Evolutionary conservation across 345 rosid genomes (phyloP), one percentile per base, ranked within the genome.

Genomic region (Euphorbia lathyris): DNA sequence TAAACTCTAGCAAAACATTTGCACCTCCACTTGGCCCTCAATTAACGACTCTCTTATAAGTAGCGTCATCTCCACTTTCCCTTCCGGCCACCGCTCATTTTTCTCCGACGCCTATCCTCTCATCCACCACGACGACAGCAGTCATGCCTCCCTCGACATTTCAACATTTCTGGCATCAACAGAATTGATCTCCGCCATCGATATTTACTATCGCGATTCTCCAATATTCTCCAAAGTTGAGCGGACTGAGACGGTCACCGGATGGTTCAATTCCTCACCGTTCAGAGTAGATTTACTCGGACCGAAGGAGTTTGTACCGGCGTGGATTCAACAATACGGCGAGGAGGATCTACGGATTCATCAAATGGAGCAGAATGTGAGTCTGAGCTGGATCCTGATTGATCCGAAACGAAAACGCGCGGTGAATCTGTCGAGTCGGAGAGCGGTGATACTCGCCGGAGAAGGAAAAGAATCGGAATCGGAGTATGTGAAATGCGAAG

Each of bases 121-220:
- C 56, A 77, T 90, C n/a, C n/a, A n/a, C 45, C 61, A 36, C 36
- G 32, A 53, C 75, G 38, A 34, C n/a, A 51, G 63, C 27, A 64
- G 45, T 55, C 68, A 52, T 69, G 26, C 5, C 65, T 76, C 42
- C 58, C 50, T 0, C 2, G 42, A 1, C 9, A 59, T 43, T 7
- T n/a, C 11, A 5, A 40, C 26, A 10, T 19, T 26, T 17, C 65
- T 42, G 12, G 38, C 34, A 22, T 11, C 83, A 0, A 16, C 66
- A 9, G 82, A 62, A 10, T 58, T 91, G 2, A 85, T 93, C 74
- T 91, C 93, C 0, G 93, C 94, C 58, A 94, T 93, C 1, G 98
- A 93, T 82, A 25, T 93, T 20, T 84, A 72, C 63, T 88, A 86
- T 58, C 63, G 55, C 61, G 78, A 76, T 23, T 45, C 72, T 19